phyloP scores from a whole-genome alignment of 371 early-diverging fungal species.

The Lichtheimia ornata region DNA sequence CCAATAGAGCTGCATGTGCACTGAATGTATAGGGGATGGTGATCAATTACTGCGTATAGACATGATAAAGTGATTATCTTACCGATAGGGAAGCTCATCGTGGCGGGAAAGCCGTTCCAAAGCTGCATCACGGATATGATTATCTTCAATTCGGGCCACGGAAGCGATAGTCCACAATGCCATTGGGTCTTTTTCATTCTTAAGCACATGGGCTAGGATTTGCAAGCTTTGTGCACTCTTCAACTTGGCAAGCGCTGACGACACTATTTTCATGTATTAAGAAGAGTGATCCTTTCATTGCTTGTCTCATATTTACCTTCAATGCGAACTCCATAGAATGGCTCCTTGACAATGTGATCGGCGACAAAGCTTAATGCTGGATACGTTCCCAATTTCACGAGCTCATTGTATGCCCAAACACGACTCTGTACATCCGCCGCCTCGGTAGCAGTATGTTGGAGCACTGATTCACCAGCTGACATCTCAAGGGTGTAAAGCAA shows the following conservation, averaged over 20 bases:
- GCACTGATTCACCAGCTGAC: slow-evolving; percentile 46
- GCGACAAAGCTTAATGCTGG: slow-evolving; percentile 42
- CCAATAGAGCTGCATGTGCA: slow-evolving; percentile 31
- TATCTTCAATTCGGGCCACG: slow-evolving; percentile 29
- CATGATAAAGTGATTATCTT: neutral
- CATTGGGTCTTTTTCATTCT: slow-evolving; percentile 39
- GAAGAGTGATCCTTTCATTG: neutral
- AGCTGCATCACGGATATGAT: slow-evolving; percentile 37
- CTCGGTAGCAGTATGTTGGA: slow-evolving; percentile 41
- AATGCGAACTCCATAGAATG: slow-evolving; percentile 49
- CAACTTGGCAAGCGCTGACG: slow-evolving; percentile 31
- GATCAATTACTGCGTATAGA: neutral
- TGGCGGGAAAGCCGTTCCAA: slow-evolving; percentile 29
- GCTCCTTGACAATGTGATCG: slow-evolving; percentile 33
- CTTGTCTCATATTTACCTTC: slow-evolving; percentile 16
- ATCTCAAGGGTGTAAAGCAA: slow-evolving; percentile 47
- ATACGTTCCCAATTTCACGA: slow-evolving; percentile 42
- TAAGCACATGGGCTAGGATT: slow-evolving; percentile 46
- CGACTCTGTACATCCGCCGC: slow-evolving; percentile 30
- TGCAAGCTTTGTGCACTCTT: slow-evolving; percentile 39
- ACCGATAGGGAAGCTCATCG: slow-evolving; percentile 32
- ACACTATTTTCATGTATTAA: slow-evolving; percentile 20
- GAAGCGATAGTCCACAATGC: slow-evolving; percentile 27
- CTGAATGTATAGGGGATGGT: slow-evolving; percentile 9
- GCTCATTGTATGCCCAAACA: slow-evolving; percentile 48